Evolutionary conservation across 2,329 filamentous ascomycete species (phyloP).

Genomic region (Mycosphaerella sp.): DNA sequence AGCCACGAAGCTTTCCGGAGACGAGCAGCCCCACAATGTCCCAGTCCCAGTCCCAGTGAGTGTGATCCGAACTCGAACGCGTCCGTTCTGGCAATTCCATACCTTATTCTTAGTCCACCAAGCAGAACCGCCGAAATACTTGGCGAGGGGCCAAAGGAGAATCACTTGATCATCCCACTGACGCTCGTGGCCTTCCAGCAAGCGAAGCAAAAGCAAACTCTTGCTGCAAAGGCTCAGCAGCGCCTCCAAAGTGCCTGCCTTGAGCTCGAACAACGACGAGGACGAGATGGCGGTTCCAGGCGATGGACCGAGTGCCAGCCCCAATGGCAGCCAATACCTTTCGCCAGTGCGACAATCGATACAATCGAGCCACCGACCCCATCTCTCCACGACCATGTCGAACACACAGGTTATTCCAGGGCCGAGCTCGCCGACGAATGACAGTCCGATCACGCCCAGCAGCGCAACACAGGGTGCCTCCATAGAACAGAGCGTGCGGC

Average conservation of each 20-base stretch:
- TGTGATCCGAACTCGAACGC: too few relatives aligned
- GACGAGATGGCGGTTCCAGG: slow-evolving; percentile 13
- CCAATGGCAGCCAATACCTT: slow-evolving; percentile 16
- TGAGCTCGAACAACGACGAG: slow-evolving; percentile 14
- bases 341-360: slow-evolving; percentile 22
- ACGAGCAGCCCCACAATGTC: too few relatives aligned
- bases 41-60: too few relatives aligned
- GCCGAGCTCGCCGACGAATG: slow-evolving; percentile 19
- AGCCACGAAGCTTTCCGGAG: too few relatives aligned
- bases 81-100: too few relatives aligned
- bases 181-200: slow-evolving; percentile 28
- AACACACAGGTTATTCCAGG: slow-evolving; percentile 16
- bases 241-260: slow-evolving; percentile 35
- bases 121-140: not conserved
- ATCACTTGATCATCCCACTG: not conserved
- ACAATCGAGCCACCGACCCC: slow-evolving; percentile 27
- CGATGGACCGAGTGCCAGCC: slow-evolving; percentile 2
- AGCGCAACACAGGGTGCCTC: slow-evolving; percentile 36
- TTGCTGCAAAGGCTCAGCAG: slow-evolving; percentile 48
- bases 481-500: slow-evolving; percentile 88
- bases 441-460: slow-evolving; percentile 19
- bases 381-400: slow-evolving; percentile 35
- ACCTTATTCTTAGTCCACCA: too few relatives aligned
- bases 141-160: not conserved
- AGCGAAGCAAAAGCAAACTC: slow-evolving; percentile 47